phyloP scores from a whole-genome alignment of 768 basidiomycete genomes.

The Macrolepiota dolichaula region DNA sequence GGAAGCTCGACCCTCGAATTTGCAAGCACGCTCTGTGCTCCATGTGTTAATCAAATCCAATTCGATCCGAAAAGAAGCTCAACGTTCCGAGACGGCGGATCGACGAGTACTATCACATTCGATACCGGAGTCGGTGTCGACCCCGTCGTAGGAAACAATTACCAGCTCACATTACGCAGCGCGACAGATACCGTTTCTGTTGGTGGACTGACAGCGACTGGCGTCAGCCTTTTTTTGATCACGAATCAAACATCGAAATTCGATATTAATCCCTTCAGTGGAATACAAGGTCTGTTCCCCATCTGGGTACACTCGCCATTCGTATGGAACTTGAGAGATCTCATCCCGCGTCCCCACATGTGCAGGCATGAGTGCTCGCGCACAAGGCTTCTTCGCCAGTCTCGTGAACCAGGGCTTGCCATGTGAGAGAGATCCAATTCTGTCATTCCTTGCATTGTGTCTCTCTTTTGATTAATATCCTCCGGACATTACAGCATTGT shows the following conservation, averaged over 20 bases:
- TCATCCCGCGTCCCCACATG: neutral
- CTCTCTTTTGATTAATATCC: neutral
- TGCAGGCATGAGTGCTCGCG: slow-evolving; percentile 46
- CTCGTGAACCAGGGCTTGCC: slow-evolving; percentile 47
- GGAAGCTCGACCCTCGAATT: slow-evolving; percentile 48
- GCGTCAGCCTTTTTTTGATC: slow-evolving; percentile 45
- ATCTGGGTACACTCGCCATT: neutral
- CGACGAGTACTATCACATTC: slow-evolving; percentile 44
- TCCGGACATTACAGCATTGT: slow-evolving; percentile 37
- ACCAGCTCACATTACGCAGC: slow-evolving; percentile 41
- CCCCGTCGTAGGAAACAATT: slow-evolving; percentile 46
- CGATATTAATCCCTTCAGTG: slow-evolving; percentile 52
- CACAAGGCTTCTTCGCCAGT: slow-evolving; percentile 47
- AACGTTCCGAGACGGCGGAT: slow-evolving; percentile 44
- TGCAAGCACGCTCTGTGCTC: slow-evolving; percentile 45
- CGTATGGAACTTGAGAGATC: neutral
- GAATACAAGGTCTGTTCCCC: slow-evolving; percentile 42
- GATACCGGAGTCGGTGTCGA: slow-evolving; percentile 54
- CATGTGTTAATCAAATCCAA: slow-evolving; percentile 41
- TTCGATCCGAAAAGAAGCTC: slow-evolving; percentile 48
- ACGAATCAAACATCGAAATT: slow-evolving; percentile 51
- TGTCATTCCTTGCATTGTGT: neutral
- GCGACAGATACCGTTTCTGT: slow-evolving; percentile 48
- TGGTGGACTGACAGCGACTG: slow-evolving; percentile 36
- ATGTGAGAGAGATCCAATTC: slow-evolving; percentile 30